A percentile compares a stretch with the other conserved stretches of the same genome.
Conservation (phyloP, 2,329 filamentous ascomycete genomes). For the Blastomyces percursus region DNA sequence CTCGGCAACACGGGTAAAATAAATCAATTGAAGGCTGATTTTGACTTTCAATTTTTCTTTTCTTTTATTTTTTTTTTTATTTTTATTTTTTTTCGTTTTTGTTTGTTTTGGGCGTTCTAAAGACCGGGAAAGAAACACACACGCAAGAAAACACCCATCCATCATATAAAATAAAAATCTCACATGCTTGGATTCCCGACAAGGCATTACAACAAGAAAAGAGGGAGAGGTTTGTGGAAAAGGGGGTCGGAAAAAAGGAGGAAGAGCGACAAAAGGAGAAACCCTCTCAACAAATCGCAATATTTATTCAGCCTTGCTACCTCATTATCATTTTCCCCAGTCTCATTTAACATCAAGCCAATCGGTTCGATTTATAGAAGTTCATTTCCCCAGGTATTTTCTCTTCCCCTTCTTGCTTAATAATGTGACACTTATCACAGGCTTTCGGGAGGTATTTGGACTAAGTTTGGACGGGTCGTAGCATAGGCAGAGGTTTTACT, state of each 20-base stretch:
- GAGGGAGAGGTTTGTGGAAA: neutral
- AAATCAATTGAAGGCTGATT: no score
- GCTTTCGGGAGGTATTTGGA: neutral
- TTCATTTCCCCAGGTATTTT: neutral
- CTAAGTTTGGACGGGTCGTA: neutral
- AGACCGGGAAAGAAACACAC: no score
- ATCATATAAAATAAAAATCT: neutral
- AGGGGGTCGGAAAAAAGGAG: neutral
- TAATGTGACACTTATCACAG: neutral
- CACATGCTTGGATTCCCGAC: neutral
- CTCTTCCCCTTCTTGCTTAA: neutral
- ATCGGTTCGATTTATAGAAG: neutral
- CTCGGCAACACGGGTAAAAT: no score
- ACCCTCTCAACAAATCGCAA: neutral
- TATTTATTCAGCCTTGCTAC: no score
- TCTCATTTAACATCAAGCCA: neutral
- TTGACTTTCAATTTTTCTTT: neutral
- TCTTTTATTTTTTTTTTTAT: neutral
- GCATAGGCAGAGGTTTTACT: neutral
- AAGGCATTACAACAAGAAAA: neutral
- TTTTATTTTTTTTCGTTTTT: no score
- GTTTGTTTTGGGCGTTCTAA: neutral
- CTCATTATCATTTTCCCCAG: neutral
- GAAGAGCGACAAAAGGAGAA: neutral
- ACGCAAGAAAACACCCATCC: neutral